Percentiles rank a stretch among this genome's conserved stretches.
phyloP scores from a whole-genome alignment of 345 rosid genomes.

The Gossypium anomalum region DNA sequence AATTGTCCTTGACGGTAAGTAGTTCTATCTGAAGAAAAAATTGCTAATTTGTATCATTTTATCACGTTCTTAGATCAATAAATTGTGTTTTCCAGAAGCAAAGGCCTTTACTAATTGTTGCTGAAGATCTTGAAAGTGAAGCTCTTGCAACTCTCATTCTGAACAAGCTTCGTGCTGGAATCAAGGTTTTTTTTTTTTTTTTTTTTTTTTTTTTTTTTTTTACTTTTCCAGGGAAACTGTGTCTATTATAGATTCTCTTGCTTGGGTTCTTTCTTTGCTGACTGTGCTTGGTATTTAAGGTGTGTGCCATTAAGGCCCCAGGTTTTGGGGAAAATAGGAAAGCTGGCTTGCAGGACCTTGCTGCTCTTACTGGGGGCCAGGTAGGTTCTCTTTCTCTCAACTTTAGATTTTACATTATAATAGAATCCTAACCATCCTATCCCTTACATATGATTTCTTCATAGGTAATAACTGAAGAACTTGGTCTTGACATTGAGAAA shows the following conservation, averaged over 20 bases:
- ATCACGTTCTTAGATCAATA: neutral
- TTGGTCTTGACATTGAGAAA: slow-evolving; percentile 7
- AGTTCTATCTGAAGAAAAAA: neutral
- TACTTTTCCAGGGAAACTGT: neutral
- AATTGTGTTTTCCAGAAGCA: slow-evolving; percentile 30
- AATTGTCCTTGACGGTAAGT: slow-evolving; percentile 7
- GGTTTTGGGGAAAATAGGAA: slow-evolving; percentile 53
- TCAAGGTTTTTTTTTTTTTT: slow-evolving; percentile 31
- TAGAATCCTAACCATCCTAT: neutral
- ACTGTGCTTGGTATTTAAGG: slow-evolving; percentile 37
- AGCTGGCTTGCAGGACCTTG: slow-evolving; percentile 42
- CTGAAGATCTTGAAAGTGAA: slow-evolving; percentile 53
- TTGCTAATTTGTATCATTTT: neutral
- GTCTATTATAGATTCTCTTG: neutral
- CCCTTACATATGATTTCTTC: neutral
- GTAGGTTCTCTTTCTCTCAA: slow-evolving; percentile 18
- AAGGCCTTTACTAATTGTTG: slow-evolving; percentile 43
- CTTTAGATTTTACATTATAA: neutral
- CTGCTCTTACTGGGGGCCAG: slow-evolving; percentile 40
- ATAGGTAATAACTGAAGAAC: slow-evolving; percentile 13
- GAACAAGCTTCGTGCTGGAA: slow-evolving; percentile 81
- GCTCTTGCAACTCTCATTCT: slow-evolving; percentile 42
- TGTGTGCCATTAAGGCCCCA: slow-evolving; percentile 52
- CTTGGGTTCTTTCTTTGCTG: neutral
- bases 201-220: neutral